Percentiles rank a stretch among this genome's conserved stretches.
phyloP scores from a whole-genome alignment of 2,329 filamentous ascomycete genomes.

The Purpureocillium takamizusanense region DNA sequence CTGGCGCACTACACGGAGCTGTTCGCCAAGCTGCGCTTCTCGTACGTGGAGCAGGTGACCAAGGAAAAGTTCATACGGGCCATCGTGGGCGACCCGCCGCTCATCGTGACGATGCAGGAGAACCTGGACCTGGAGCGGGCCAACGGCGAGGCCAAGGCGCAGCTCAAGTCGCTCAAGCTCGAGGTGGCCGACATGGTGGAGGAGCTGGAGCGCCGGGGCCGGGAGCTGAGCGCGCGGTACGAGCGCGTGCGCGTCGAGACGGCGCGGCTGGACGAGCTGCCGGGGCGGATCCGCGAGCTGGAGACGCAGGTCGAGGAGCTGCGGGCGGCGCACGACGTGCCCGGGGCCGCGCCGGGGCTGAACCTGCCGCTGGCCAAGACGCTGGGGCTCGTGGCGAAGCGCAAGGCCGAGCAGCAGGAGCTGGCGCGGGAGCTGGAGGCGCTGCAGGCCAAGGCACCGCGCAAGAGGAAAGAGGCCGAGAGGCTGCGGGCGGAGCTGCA shows the following conservation, averaged over 20 bases:
- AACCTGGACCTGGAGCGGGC: conserved; percentile 67
- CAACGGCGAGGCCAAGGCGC: conserved; percentile 62
- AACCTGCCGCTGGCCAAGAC: conserved; percentile 51
- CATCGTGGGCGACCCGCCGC: conserved; percentile 82
- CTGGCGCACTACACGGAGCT: conserved; percentile 87
- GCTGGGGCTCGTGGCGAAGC: conserved; percentile 39
- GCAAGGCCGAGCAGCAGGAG: conserved; percentile 41
- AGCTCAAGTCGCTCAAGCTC: conserved; percentile 70
- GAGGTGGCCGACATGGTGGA: conserved; percentile 66
- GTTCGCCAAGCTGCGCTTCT: conserved; percentile 93
- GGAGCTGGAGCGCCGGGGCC: conserved; percentile 58
- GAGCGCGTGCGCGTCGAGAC: conserved; percentile 41
- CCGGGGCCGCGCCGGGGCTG: conserved; percentile 31
- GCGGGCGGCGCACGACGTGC: conserved; percentile 25
- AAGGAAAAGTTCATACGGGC: conserved; percentile 96
- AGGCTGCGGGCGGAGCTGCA: conserved; percentile 58
- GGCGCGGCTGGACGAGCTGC: conserved; percentile 39
- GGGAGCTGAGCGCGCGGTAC: conserved; percentile 47
- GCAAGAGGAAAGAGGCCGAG: conserved; percentile 59
- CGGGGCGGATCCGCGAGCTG: conserved; percentile 36
- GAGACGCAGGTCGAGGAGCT: conserved; percentile 39
- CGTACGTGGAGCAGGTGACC: conserved; percentile 95
- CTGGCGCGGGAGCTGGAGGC: conserved; percentile 56
- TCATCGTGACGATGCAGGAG: conserved; percentile 74
- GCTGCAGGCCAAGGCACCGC: conserved; percentile 51